These are phyloP conservation scores for Suillus alpinus DNA, from an alignment of 768 basidiomycete species.

Conservation along the genomic window DNA sequence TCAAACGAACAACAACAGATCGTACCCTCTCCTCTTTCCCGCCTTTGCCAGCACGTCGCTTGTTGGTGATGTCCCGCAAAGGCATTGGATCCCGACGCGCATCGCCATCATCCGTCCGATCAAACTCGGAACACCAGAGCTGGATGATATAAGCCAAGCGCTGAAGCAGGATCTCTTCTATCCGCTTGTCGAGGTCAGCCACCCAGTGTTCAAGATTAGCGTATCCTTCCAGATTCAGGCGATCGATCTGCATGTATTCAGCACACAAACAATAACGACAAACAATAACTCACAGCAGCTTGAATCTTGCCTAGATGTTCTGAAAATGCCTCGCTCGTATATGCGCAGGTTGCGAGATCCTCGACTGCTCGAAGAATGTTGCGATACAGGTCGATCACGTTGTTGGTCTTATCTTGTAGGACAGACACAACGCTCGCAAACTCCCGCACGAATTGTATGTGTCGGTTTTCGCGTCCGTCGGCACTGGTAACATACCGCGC, in stretches of 20 bases:
- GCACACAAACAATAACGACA: neutral
- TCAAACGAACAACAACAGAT: neutral
- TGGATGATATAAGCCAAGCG: constrained; percentile 77
- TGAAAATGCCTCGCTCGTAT: constrained; percentile 79
- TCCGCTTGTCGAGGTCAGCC: constrained; percentile 73
- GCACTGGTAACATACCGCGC: constrained; percentile 67
- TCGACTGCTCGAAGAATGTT: constrained; percentile 84
- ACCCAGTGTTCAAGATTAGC: constrained; percentile 94
- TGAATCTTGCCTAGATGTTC: constrained; percentile 79
- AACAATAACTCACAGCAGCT: constrained; percentile 57
- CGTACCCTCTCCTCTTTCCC: constrained; percentile 75
- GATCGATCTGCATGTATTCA: constrained; percentile 66
- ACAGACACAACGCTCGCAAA: constrained; percentile 92
- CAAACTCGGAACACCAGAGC: constrained; percentile 88
- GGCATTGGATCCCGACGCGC: constrained; percentile 50
- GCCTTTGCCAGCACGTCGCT: constrained; percentile 68
- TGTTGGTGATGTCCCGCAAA: constrained; percentile 55
- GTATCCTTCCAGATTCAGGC: constrained; percentile 93
- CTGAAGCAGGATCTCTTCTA: constrained; percentile 76
- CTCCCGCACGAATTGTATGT: constrained; percentile 92
- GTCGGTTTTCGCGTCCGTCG: constrained; percentile 83
- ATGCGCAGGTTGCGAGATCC: constrained; percentile 83
- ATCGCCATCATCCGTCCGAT: constrained; percentile 68
- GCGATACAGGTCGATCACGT: constrained; percentile 85
- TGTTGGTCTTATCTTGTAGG: constrained; percentile 95